Evolutionary conservation across 2,329 filamentous ascomycete species (phyloP).

Genomic region (Stagonosporopsis cucurbitacearum): DNA sequence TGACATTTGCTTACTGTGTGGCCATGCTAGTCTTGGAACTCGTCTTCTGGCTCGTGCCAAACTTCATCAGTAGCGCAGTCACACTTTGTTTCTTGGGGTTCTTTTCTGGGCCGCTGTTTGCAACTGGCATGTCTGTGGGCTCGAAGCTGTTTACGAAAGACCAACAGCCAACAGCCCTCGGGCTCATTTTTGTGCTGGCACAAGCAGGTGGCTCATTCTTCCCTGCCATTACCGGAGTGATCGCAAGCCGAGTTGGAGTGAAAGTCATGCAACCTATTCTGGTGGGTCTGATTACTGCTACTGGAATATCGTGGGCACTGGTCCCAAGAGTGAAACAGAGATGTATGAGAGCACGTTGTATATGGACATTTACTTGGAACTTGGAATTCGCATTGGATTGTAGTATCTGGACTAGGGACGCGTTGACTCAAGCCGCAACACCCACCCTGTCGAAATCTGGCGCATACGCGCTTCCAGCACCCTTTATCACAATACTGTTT

Average conservation of each 20-base stretch:
- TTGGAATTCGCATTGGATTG: no score
- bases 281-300: slow-evolving; percentile 24
- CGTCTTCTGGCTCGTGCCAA: slow-evolving; percentile 36
- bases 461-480: slow-evolving; percentile 15
- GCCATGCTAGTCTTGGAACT: slow-evolving; percentile 55
- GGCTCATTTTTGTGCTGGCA: slow-evolving; percentile 64
- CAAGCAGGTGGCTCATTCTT: slow-evolving; percentile 64
- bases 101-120: slow-evolving; percentile 65
- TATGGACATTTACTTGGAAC: neutral
- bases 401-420: no score
- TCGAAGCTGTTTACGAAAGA: slow-evolving; percentile 59
- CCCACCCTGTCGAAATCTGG: slow-evolving; percentile 27
- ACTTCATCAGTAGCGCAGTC: slow-evolving; percentile 55
- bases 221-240: slow-evolving; percentile 61
- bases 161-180: slow-evolving; percentile 57
- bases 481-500: slow-evolving; percentile 26
- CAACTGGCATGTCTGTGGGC: slow-evolving; percentile 62
- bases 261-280: slow-evolving; percentile 32
- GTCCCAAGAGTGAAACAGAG: neutral
- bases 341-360: neutral
- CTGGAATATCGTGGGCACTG: neutral
- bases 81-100: slow-evolving; percentile 63
- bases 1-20: slow-evolving; percentile 62
- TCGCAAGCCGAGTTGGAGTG: slow-evolving; percentile 47
- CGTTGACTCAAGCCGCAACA: slow-evolving; percentile 18